Percentiles rank a stretch among this genome's conserved stretches.
These are phyloP conservation scores for Heterobasidion irregulare DNA, from an alignment of 1,284 basidiomycete species.

Conservation along the genomic window DNA sequence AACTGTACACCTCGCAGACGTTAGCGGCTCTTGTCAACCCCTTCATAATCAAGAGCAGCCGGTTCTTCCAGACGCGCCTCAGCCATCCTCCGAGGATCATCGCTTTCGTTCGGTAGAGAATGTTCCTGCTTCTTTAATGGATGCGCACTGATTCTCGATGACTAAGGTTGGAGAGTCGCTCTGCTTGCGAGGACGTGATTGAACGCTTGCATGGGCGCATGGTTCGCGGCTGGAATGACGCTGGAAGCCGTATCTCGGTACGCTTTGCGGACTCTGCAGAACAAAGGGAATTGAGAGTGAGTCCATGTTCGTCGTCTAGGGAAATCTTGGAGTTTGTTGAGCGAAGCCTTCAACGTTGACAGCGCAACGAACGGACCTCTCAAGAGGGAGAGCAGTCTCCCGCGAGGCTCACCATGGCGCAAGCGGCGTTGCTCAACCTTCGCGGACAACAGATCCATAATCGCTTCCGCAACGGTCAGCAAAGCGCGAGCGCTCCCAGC, in stretches of 20 bases:
- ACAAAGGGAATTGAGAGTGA: conserved; percentile 36
- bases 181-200: conserved; percentile 63
- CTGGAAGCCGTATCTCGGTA: conserved; percentile 64
- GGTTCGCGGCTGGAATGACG: conserved; percentile 68
- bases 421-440: conserved; percentile 65
- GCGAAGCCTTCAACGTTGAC: not conserved
- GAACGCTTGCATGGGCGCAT: conserved; percentile 66
- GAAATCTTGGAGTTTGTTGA: not conserved
- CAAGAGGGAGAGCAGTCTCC: conserved; percentile 55
- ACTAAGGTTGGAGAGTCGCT: conserved; percentile 52
- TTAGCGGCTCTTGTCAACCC: conserved; percentile 52
- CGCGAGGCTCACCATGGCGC: conserved; percentile 62
- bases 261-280: conserved; percentile 63
- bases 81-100: conserved; percentile 69
- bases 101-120: conserved; percentile 59
- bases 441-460: conserved; percentile 47
- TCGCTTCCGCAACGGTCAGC: conserved; percentile 9
- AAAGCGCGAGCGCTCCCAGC: conserved; percentile 1
- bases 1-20: conserved; percentile 26
- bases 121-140: not conserved
- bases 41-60: conserved; percentile 58
- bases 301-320: conserved; percentile 11
- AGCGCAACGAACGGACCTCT: conserved; percentile 28
- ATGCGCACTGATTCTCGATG: not conserved
- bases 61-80: conserved; percentile 67